Evolutionary conservation across 768 basidiomycete species (phyloP).

Genomic region (Macrolepiota albuminosa): DNA sequence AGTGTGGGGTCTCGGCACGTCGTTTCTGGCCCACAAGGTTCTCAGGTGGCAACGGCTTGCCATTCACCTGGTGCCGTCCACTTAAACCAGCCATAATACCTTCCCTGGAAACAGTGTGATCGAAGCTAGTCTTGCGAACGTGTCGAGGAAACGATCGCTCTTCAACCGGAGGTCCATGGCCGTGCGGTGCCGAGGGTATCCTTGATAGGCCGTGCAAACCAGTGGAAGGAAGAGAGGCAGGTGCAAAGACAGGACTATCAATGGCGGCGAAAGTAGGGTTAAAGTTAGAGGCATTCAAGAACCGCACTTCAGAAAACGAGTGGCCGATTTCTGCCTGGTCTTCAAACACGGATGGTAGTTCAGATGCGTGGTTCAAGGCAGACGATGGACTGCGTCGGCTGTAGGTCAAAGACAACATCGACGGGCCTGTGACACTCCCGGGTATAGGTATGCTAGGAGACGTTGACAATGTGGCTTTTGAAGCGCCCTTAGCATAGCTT

Average conservation of each 20-base stretch:
- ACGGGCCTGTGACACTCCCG: constrained; percentile 24
- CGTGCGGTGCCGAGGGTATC: constrained; percentile 35
- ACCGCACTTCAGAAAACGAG: constrained; percentile 28
- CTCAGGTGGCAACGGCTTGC: constrained; percentile 64
- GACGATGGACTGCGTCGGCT: constrained; percentile 46
- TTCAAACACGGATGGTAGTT: constrained; percentile 45
- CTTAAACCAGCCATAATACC: constrained; percentile 52
- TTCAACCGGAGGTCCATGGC: constrained; percentile 24
- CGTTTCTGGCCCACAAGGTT: constrained; percentile 69
- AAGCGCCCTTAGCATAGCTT: constrained; percentile 15
- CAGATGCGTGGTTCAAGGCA: constrained; percentile 25
- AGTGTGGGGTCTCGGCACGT: constrained; percentile 75
- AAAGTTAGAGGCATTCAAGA: constrained; percentile 26
- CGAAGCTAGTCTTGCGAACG: constrained; percentile 92
- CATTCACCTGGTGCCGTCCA: constrained; percentile 79
- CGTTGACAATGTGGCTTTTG: constrained; percentile 16
- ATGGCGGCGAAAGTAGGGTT: constrained; percentile 35
- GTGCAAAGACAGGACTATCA: constrained; percentile 49
- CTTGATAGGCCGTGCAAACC: constrained; percentile 58
- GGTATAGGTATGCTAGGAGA: constrained; percentile 37
- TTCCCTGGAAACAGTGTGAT: constrained; percentile 80
- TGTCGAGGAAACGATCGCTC: constrained; percentile 72
- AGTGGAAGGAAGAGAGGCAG: constrained; percentile 70
- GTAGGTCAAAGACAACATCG: constrained; percentile 31
- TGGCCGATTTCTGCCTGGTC: constrained; percentile 30